Base-by-base conservation (phyloP, 169 alveolate genomes). In the Pseudocohnilembus persalinus region DNA sequence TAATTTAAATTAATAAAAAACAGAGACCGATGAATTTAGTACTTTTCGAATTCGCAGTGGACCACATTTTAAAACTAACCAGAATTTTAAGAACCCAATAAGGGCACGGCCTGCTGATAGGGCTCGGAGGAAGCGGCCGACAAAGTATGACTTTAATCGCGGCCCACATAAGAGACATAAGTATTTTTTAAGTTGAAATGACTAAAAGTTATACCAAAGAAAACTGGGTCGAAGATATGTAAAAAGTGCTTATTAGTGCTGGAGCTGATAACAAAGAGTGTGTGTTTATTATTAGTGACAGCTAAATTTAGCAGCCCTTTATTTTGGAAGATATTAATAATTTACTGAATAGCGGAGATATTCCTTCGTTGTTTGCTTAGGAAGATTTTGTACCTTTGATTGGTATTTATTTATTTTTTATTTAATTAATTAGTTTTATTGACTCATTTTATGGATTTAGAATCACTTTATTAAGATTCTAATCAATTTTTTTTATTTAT, bases 111-210 rank as follows among this genome's bases (percentile, higher is more conserved):
- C 90, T 94, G 72, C 82, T 94, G 15, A 90, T 94, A 35, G 97
- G 97, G 20, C 93, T 94, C 64, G 97, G 97, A 49, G 97, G 97
- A 74, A 92, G 96, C 31, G 97, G 97, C 26, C 90, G 94, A 85
- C 88, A 94, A 76, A 82, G 92, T 20, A 81, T 94, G 26, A 87
- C 97, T 76, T 87, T 91, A 74, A 82, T 94, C 1, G 88, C 96
- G 29, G 83, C 94, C 32, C 92, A 88, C 78, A 92, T 94, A 78
- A 90, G 93, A 82, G 95, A 94, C 76, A 88, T 87, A 30, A 90
- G 87, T 68, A 81, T 92, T n/a, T 88, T 91, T n/a, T 89, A 90
- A 88, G 89, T 92, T 29, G 97, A 92, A 79, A 89, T 92, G 75
- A 84, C 90, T 49, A 94, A 92, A 73, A 90, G 94, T 11, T 95